Conservation (phyloP, 2,329 filamentous ascomycete species). For the Hirsutella thompsonii region DNA sequence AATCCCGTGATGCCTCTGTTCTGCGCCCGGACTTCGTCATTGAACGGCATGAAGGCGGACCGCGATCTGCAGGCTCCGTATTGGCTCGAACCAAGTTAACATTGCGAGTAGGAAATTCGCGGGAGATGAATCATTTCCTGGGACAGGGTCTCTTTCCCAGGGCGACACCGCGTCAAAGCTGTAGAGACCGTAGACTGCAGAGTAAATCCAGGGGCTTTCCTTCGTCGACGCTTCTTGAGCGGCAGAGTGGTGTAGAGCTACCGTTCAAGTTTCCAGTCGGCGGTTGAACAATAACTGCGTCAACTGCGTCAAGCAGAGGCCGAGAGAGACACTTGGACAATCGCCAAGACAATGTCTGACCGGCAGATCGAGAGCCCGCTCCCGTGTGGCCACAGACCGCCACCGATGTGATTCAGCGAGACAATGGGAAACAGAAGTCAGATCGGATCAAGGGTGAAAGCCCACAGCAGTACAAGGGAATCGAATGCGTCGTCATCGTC, state of each 20-base stretch:
- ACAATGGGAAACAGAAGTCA: neutral
- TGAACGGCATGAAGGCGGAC: neutral
- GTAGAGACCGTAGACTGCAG: constrained; percentile 9
- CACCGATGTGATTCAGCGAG: neutral
- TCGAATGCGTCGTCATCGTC: no score
- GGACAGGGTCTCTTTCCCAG: constrained; percentile 22
- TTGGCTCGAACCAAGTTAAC: constrained; percentile 6
- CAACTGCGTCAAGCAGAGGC: no score
- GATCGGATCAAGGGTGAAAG: neutral
- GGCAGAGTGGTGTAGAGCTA: neutral
- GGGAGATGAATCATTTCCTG: constrained; percentile 42
- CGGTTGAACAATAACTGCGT: neutral
- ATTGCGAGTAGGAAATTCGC: constrained; percentile 28
- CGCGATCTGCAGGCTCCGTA: neutral
- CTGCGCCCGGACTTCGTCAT: neutral
- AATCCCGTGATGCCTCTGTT: neutral
- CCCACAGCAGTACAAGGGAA: no score
- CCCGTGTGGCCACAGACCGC: neutral
- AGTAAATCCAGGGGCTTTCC: neutral
- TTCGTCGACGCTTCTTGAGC: neutral
- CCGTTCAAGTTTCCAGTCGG: neutral
- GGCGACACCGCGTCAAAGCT: constrained; percentile 17
- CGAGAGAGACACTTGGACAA: neutral
- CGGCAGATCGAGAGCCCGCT: neutral
- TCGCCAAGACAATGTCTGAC: neutral